phyloP scores from a whole-genome alignment of 2,329 filamentous ascomycete species.

The Verruconis gallopava region DNA sequence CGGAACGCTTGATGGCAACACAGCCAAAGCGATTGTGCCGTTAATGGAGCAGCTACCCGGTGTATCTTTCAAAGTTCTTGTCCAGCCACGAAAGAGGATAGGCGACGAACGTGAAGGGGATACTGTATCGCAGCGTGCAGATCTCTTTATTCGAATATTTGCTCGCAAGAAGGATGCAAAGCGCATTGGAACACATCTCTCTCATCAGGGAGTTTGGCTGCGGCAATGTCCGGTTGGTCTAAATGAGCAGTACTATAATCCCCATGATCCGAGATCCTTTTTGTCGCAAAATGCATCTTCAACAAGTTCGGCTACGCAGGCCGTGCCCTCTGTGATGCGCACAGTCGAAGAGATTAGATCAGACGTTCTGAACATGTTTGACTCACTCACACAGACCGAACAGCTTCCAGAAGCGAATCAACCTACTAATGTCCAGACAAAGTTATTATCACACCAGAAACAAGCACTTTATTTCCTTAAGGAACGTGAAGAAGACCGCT shows the following conservation, averaged over 20 bases:
- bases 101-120: conserved; percentile 52
- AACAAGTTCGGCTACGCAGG: not conserved
- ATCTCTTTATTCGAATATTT: conserved; percentile 2
- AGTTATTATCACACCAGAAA: conserved; percentile 73
- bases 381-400: conserved; percentile 63
- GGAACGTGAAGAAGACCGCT: conserved; percentile 53
- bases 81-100: conserved; percentile 52
- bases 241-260: not conserved
- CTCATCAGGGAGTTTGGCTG: not conserved
- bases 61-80: conserved; percentile 55
- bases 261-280: too few relatives aligned
- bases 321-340: conserved; percentile 24
- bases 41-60: conserved; percentile 48
- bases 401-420: conserved; percentile 64
- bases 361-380: conserved; percentile 78
- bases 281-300: too few relatives aligned
- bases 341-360: conserved; percentile 77
- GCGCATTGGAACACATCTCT: not conserved
- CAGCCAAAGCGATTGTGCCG: conserved; percentile 54
- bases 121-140: conserved; percentile 45
- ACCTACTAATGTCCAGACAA: conserved; percentile 46
- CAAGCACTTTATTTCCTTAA: conserved; percentile 83
- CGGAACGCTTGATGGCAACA: conserved; percentile 58
- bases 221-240: not conserved
- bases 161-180: conserved; percentile 1